phyloP scores from a whole-genome alignment of 2,329 filamentous ascomycete species.

The Zalaria sp. region DNA sequence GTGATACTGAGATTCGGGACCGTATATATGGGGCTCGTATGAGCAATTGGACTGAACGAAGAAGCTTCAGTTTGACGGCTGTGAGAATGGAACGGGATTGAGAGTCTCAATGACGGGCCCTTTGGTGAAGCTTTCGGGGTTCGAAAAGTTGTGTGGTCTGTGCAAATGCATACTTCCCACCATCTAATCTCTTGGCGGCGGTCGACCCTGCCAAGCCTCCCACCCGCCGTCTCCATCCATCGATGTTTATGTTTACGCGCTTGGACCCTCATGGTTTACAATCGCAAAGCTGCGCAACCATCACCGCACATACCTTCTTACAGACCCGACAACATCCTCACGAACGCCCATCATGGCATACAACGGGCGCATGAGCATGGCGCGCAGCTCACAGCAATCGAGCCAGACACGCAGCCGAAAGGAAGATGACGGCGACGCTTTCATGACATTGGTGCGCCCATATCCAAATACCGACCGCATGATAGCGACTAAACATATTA shows the following conservation, averaged over 20 bases:
- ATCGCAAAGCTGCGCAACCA: too few relatives aligned
- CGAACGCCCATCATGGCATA: constrained; percentile 24
- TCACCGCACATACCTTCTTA: too few relatives aligned
- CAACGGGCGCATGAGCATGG: constrained; percentile 37
- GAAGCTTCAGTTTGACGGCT: constrained; percentile 12
- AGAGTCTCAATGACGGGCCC: too few relatives aligned
- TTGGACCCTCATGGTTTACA: too few relatives aligned
- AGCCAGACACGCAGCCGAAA: constrained; percentile 21
- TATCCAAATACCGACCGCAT: neutral
- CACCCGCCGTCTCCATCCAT: too few relatives aligned
- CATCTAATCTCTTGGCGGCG: too few relatives aligned
- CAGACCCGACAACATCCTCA: too few relatives aligned
- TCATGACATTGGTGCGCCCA: constrained; percentile 33
- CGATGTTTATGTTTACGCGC: too few relatives aligned
- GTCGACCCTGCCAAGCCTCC: too few relatives aligned
- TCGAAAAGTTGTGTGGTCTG: too few relatives aligned
- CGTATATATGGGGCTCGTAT: constrained; percentile 6
- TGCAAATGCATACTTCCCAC: too few relatives aligned
- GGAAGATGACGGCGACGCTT: constrained; percentile 31
- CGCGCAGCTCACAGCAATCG: constrained; percentile 23
- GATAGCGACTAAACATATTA: constrained; percentile 2
- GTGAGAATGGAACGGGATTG: neutral
- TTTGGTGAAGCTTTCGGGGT: too few relatives aligned
- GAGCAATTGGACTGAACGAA: constrained; percentile 10
- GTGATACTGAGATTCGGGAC: neutral